Evolutionary conservation across 768 basidiomycete genomes (phyloP), one percentile per base, ranked within the genome.

Genomic region (Trametes villosa): DNA sequence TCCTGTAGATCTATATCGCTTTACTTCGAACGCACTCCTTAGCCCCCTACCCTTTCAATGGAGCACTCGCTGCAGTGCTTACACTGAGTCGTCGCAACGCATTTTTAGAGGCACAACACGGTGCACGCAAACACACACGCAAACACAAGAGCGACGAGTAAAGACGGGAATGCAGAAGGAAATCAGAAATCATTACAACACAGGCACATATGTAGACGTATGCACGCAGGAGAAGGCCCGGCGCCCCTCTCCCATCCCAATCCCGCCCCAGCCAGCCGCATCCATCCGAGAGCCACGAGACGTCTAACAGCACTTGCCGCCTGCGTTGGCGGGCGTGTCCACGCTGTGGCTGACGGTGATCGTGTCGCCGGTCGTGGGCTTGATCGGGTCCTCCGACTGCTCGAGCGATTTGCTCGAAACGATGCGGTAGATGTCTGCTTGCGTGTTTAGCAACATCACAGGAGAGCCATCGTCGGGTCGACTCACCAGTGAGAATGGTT

Each of bases 381-480:
- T 83, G 86, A 90, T 84, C 75, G 88, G 80, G 78, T 92, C 77
- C 71, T 87, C 75, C 73, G 81, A 88, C 66, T 89, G 87, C 72
- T 98, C 96, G 59, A 99, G 87, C 47, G 92, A 86, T 78, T 96
- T 98, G 84, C 87, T 91, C 53, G 96, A 98, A 36, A 95, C 94
- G 73, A 98, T 94, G 71, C 90, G 92, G 83, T 98, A 98, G 75
- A 99, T 97, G 67, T 98, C 97, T 97, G 34, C n/a, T n/a, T n/a
- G n/a, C n/a, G n/a, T n/a, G n/a, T n/a, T n/a, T n/a, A 33, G 46
- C 40, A 59, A 49, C 9, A 29, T 40, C 42, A 20, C 31, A 33
- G 9, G 20, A 29, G 26, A 30, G 26, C 30, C 27, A 53, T 13
- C 30, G 5, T 22, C 18, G 18, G 33, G 29, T 78, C 86, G 52